These are phyloP conservation scores for Gaultheria prostrata DNA, from an alignment of 148 eudicot genomes.

Conservation along the genomic window DNA sequence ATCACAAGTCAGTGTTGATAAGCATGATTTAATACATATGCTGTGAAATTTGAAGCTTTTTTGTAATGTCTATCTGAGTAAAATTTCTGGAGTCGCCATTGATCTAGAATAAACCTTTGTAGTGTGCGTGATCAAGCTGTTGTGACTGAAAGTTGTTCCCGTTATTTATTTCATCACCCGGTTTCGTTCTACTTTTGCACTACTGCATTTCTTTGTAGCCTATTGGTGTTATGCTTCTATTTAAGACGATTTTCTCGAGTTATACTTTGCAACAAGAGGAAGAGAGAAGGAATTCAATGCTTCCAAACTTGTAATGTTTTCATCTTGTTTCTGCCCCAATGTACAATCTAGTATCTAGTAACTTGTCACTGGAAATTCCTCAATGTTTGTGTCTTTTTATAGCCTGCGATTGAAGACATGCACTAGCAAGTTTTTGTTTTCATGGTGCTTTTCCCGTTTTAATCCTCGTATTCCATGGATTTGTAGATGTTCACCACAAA, in stretches of 20 bases:
- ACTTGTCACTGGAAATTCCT: not conserved
- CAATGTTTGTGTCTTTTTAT: not conserved
- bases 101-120: not conserved
- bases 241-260: not conserved
- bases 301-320: not conserved
- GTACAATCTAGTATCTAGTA: not conserved
- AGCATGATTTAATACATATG: too few species aligned
- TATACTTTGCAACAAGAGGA: not conserved
- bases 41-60: too few species aligned
- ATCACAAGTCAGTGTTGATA: too few species aligned
- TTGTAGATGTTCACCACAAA: constrained; percentile 89
- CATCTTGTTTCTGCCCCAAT: not conserved
- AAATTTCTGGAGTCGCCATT: too few species aligned
- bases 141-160: not conserved
- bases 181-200: not conserved
- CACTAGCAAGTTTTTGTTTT: constrained; percentile 24
- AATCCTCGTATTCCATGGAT: constrained; percentile 78
- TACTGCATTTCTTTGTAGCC: not conserved
- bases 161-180: not conserved
- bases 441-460: constrained; percentile 72
- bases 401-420: not conserved
- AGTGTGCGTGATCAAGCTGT: not conserved
- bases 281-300: not conserved
- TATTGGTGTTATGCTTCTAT: not conserved
- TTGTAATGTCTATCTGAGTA: too few species aligned